Conservation (phyloP, 306 rosid genomes). For the Malus sieversii region DNA sequence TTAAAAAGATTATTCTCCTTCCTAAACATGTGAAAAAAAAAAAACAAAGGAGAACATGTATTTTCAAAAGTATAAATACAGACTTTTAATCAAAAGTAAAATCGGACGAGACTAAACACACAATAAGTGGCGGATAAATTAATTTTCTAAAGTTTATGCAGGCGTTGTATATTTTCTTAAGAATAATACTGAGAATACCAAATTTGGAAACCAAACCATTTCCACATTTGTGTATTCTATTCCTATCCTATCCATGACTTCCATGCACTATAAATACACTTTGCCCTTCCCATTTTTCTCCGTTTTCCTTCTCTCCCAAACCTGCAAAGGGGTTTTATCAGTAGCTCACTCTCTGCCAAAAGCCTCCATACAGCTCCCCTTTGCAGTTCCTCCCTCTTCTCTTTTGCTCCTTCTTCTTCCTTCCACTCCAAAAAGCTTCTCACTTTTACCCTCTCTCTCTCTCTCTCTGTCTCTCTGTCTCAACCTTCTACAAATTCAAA, state of each 20-base stretch:
- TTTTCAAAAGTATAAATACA: no score
- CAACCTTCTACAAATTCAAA: background rate
- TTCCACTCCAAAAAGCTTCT: background rate
- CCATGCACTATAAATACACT: slow-evolving; percentile 32
- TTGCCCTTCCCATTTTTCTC: background rate
- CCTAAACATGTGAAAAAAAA: no score
- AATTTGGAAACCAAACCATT: background rate
- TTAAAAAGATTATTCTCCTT: no score
- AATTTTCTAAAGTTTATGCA: no score
- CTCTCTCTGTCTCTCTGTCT: no score
- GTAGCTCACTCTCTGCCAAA: background rate
- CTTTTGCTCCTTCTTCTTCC: background rate
- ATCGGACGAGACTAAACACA: no score
- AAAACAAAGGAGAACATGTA: no score
- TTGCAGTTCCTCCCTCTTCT: background rate
- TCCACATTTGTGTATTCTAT: background rate
- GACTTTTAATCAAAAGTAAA: no score
- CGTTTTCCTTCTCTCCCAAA: slow-evolving; percentile 10
- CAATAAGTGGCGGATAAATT: no score
- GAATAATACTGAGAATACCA: no score
- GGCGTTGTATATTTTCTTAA: background rate
- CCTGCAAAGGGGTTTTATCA: slow-evolving; percentile 8
- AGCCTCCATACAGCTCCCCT: background rate
- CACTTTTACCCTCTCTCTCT: background rate
- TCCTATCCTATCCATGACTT: background rate